phyloP scores from a whole-genome alignment of 805 yeast species.

The Saturnispora bothae region DNA sequence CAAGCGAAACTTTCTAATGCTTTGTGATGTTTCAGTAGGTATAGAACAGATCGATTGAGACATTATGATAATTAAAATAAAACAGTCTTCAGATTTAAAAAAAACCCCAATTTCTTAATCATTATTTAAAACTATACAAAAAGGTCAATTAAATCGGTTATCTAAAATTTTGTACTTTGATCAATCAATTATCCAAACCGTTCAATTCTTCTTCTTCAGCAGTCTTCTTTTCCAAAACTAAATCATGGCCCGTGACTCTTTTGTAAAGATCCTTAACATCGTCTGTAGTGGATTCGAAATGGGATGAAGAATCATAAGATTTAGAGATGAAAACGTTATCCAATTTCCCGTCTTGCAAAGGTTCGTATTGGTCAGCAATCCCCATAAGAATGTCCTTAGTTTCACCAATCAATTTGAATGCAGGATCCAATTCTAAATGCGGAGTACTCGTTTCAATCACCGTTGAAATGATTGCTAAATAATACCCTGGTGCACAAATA shows the following conservation, averaged over 20 bases:
- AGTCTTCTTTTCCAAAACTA: constrained; percentile 72
- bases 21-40: constrained; percentile 47
- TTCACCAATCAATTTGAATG: constrained; percentile 80
- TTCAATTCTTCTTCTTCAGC: constrained; percentile 46
- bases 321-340: constrained; percentile 75
- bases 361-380: constrained; percentile 82
- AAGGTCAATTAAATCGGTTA: no score
- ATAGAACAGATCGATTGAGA: constrained; percentile 51
- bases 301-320: constrained; percentile 90
- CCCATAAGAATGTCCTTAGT: constrained; percentile 85
- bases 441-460: constrained; percentile 90
- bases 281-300: constrained; percentile 92
- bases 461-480: constrained; percentile 88
- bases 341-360: constrained; percentile 68
- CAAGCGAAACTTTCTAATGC: constrained; percentile 62
- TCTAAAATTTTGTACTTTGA: not conserved
- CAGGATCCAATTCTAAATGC: constrained; percentile 85
- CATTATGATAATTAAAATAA: no score
- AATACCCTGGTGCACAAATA: constrained; percentile 82
- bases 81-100: no score
- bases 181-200: constrained; percentile 19
- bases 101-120: not conserved
- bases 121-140: not conserved
- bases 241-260: constrained; percentile 85
- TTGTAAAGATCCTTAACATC: constrained; percentile 91